These are phyloP conservation scores for Xylariaceae sp. DNA, from an alignment of 2,329 filamentous ascomycete genomes.

Conservation along the genomic window DNA sequence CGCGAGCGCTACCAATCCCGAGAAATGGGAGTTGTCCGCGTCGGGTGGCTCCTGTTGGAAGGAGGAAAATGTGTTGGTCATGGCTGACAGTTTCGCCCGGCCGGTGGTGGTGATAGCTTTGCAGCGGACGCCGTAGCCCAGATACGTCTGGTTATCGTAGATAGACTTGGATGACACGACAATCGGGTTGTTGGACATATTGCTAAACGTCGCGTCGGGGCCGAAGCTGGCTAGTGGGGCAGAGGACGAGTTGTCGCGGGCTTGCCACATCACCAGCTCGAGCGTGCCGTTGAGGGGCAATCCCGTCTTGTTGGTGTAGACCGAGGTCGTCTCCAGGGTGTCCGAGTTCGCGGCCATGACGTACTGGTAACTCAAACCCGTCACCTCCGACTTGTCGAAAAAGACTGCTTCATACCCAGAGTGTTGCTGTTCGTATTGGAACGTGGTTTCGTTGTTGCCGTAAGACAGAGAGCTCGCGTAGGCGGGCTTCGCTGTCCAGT, in stretches of 20 bases:
- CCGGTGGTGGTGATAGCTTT: neutral
- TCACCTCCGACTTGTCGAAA: neutral
- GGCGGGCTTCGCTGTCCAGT: neutral
- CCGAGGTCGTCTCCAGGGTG: neutral
- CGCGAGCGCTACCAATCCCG: neutral
- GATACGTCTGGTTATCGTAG: neutral
- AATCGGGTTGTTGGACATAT: neutral
- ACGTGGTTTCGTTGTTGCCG: neutral
- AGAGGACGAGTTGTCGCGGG: neutral
- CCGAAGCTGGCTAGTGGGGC: constrained; percentile 34
- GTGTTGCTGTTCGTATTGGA: neutral
- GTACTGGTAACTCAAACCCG: neutral
- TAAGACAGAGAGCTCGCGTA: neutral
- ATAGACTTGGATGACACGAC: neutral
- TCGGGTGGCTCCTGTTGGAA: constrained; percentile 1
- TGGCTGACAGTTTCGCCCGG: neutral
- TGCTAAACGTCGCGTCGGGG: neutral
- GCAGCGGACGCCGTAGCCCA: constrained; percentile 1
- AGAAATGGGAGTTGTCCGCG: neutral
- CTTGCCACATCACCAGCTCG: neutral
- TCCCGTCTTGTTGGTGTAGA: neutral
- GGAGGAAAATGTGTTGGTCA: neutral
- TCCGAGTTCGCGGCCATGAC: neutral
- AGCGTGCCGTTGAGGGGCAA: neutral
- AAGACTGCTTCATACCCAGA: neutral